These are phyloP conservation scores for Lyophyllum decastes DNA, from an alignment of 768 basidiomycete species.

Conservation along the genomic window DNA sequence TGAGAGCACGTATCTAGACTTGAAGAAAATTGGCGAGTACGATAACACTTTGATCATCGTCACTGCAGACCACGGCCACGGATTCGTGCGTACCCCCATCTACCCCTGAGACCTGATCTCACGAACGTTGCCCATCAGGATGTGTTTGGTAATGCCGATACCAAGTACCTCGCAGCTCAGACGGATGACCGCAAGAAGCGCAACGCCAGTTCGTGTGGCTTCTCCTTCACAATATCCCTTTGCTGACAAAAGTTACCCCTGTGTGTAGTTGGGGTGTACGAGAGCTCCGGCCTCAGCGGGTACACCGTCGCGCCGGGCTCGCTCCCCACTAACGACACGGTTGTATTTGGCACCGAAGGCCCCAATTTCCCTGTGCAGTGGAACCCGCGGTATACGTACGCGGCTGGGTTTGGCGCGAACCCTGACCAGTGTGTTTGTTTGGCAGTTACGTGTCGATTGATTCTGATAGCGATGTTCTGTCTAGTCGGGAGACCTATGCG, in stretches of 20 bases:
- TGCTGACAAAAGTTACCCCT: background rate
- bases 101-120: background rate
- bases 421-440: conserved; percentile 37
- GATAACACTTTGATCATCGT: conserved; percentile 45
- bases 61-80: conserved; percentile 49
- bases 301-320: conserved; percentile 39
- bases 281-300: conserved; percentile 39
- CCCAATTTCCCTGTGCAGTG: conserved; percentile 47
- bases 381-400: conserved; percentile 43
- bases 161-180: conserved; percentile 24
- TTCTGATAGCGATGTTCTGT: background rate
- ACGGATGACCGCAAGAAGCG: conserved; percentile 24
- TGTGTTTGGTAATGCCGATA: conserved; percentile 32
- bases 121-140: conserved; percentile 26
- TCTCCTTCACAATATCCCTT: background rate
- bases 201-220: conserved; percentile 16
- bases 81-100: conserved; percentile 33
- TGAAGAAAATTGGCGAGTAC: conserved; percentile 42
- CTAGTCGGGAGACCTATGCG: conserved; percentile 37
- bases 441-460: background rate
- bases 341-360: conserved; percentile 39
- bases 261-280: conserved; percentile 42
- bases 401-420: conserved; percentile 42
- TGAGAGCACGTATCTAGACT: conserved; percentile 26
- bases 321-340: conserved; percentile 37